Evolutionary conservation across 108 stramenopile species (phyloP).

Genomic region (Pseudonitzschia multistriata): DNA sequence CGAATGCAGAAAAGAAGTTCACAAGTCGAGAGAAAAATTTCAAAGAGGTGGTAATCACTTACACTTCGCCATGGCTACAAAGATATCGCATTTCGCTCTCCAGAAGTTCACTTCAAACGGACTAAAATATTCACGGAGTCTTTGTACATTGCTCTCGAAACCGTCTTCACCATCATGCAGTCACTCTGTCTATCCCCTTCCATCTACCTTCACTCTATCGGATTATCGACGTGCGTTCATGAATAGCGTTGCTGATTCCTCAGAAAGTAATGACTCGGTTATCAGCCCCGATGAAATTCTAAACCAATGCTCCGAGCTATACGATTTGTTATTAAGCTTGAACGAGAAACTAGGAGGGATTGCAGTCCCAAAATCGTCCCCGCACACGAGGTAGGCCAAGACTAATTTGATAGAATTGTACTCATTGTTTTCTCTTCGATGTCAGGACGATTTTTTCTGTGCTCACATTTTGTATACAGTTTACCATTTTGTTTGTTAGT

Average conservation of each 20-base stretch:
- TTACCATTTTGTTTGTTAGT: conserved; percentile 96
- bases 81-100: background rate
- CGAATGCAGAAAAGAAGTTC: too few species aligned
- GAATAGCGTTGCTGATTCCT: background rate
- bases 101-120: background rate
- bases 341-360: conserved; percentile 35
- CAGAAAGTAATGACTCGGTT: background rate
- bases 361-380: conserved; percentile 31
- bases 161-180: background rate
- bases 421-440: background rate
- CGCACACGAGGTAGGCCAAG: conserved; percentile 12
- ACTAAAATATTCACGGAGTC: background rate
- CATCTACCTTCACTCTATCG: background rate
- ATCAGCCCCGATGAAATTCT: conserved; percentile 25
- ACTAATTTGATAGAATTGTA: background rate
- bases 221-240: background rate
- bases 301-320: conserved; percentile 20
- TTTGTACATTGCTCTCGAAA: background rate
- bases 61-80: background rate
- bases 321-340: conserved; percentile 28
- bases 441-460: background rate
- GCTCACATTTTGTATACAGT: background rate
- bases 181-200: background rate
- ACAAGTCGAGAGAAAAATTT: too few species aligned
- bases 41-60: too few species aligned